Evolutionary conservation across 1,139 yeast genomes (phyloP).

Genomic region (Saccharomycopsis phalli): DNA sequence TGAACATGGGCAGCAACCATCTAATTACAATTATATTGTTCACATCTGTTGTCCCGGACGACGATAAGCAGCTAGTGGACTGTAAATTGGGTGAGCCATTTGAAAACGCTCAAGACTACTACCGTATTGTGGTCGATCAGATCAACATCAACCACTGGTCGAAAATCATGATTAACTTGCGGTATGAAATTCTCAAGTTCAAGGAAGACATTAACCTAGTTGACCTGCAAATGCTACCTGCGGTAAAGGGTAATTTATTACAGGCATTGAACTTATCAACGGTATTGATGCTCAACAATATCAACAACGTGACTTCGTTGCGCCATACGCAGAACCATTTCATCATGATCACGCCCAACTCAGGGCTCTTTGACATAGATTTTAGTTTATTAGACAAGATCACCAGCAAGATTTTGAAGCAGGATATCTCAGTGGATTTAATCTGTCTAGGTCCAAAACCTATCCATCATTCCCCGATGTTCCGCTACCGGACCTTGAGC

Average conservation of each 20-base stretch:
- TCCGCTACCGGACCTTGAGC: conserved; percentile 53
- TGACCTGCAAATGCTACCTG: conserved; percentile 56
- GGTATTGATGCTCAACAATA: conserved; percentile 69
- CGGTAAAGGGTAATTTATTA: conserved; percentile 80
- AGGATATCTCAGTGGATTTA: conserved; percentile 82
- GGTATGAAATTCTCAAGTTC: conserved; percentile 80
- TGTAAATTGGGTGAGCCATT: conserved; percentile 68
- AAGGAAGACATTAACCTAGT: conserved; percentile 56
- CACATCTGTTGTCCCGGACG: conserved; percentile 64
- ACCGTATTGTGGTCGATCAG: conserved; percentile 91
- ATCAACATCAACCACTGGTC: conserved; percentile 84
- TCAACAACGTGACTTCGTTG: conserved; percentile 67
- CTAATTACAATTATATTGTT: conserved; percentile 83
- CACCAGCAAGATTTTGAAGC: conserved; percentile 61
- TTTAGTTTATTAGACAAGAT: conserved; percentile 68
- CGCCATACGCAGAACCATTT: conserved; percentile 83
- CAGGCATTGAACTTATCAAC: conserved; percentile 85
- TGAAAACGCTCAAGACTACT: conserved; percentile 64
- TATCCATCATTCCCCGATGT: conserved; percentile 80
- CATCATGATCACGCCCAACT: conserved; percentile 80
- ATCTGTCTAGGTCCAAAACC: conserved; percentile 89
- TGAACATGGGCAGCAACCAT: conserved; percentile 80
- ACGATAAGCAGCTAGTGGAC: conserved; percentile 45
- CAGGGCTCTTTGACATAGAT: conserved; percentile 90
- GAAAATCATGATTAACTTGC: conserved; percentile 77